Evolutionary conservation across 257 asterid species (phyloP).

Genomic region (Pogostemon cablin): DNA sequence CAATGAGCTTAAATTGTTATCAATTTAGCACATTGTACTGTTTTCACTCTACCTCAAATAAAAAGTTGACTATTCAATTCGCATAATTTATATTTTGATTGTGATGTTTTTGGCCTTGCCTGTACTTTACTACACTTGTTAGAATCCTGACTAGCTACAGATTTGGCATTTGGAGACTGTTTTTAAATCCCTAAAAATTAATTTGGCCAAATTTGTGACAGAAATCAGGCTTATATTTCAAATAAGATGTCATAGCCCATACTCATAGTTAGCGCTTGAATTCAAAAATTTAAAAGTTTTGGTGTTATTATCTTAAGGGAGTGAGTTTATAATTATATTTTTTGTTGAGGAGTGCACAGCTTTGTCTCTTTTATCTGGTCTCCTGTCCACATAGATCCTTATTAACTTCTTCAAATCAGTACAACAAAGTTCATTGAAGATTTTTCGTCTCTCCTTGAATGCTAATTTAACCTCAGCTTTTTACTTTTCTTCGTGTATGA

Average conservation of each 20-base stretch:
- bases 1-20: neutral
- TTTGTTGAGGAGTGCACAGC: constrained; percentile 41
- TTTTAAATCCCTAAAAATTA: neutral
- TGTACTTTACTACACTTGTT: constrained; percentile 1
- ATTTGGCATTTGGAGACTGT: constrained; percentile 2
- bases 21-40: neutral
- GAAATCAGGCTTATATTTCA: constrained; percentile 12
- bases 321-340: constrained; percentile 38
- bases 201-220: constrained; percentile 1
- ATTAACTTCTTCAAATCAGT: constrained; percentile 32
- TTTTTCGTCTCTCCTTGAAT: constrained; percentile 28
- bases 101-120: constrained; percentile 11
- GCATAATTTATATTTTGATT: constrained; percentile 10
- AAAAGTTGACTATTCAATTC: constrained; percentile 7
- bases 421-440: constrained; percentile 31
- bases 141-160: neutral
- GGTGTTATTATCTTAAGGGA: constrained; percentile 21
- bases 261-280: constrained; percentile 32
- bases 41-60: neutral
- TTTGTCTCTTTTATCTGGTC: constrained; percentile 44
- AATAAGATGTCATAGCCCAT: neutral
- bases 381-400: constrained; percentile 38
- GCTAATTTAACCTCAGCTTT: constrained; percentile 31
- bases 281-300: constrained; percentile 43
- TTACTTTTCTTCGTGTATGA: constrained; percentile 26